These are phyloP conservation scores for Colletotrichum brevisporum DNA, from an alignment of 2,329 filamentous ascomycete species.

Conservation along the genomic window DNA sequence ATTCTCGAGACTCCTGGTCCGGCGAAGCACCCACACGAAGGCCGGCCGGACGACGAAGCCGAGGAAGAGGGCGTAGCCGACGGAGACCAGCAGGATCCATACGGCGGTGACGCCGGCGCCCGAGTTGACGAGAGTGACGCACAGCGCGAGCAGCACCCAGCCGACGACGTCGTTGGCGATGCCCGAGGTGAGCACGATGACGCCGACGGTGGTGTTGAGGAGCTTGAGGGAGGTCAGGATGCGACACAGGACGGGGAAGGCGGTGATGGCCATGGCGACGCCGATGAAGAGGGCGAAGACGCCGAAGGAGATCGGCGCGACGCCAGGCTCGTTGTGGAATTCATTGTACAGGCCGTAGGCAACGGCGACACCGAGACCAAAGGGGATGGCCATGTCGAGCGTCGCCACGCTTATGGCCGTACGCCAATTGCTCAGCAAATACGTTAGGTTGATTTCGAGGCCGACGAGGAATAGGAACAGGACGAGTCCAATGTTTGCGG, in stretches of 20 bases:
- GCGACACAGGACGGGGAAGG: slow-evolving; percentile 90
- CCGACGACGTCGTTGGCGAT: slow-evolving; percentile 87
- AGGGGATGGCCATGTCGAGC: slow-evolving; percentile 85
- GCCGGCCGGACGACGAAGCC: slow-evolving; percentile 78
- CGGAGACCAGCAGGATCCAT: slow-evolving; percentile 83
- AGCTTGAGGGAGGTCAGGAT: slow-evolving; percentile 94
- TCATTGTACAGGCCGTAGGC: slow-evolving; percentile 85
- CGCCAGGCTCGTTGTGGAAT: slow-evolving; percentile 66
- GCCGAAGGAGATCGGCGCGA: slow-evolving; percentile 62
- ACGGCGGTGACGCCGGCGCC: slow-evolving; percentile 85
- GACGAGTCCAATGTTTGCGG: slow-evolving; percentile 86
- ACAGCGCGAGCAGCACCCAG: slow-evolving; percentile 93
- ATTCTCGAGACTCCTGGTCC: slow-evolving; percentile 84
- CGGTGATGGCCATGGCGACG: slow-evolving; percentile 91
- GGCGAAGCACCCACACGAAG: slow-evolving; percentile 81
- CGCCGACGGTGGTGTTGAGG: slow-evolving; percentile 84
- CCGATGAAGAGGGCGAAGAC: slow-evolving; percentile 83
- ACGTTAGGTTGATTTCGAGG: slow-evolving; percentile 85
- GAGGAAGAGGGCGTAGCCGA: slow-evolving; percentile 86
- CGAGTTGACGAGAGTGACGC: slow-evolving; percentile 93
- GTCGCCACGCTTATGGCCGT: slow-evolving; percentile 83
- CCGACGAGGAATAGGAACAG: slow-evolving; percentile 91
- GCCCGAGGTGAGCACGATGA: slow-evolving; percentile 90
- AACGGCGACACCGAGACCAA: slow-evolving; percentile 84
- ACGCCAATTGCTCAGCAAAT: slow-evolving; percentile 84